phyloP scores from a whole-genome alignment of 441 rosid species.

The Syzygium malaccense region DNA sequence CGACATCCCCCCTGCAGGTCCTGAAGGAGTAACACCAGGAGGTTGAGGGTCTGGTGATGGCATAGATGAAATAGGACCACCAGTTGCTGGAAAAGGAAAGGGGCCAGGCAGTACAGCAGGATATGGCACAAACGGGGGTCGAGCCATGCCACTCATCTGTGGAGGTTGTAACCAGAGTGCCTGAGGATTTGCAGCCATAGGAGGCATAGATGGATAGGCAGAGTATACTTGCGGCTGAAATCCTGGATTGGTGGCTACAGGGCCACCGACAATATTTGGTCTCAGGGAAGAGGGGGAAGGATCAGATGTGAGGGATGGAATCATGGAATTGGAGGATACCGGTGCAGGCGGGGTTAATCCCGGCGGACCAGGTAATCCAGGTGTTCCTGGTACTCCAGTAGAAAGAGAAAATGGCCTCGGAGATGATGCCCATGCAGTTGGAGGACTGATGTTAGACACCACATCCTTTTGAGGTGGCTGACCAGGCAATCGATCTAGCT shows the following conservation, averaged over 20 bases:
- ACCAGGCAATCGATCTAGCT: conserved; percentile 28
- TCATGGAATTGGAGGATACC: conserved; percentile 11
- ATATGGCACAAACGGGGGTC: conserved; percentile 55
- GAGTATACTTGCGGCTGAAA: conserved; percentile 59
- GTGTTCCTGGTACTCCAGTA: conserved; percentile 25
- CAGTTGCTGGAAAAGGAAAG: conserved; percentile 47
- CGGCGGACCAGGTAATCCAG: conserved; percentile 35
- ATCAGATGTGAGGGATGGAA: conserved; percentile 32
- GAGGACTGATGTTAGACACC: conserved; percentile 15
- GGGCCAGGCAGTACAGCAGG: conserved; percentile 53
- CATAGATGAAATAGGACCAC: conserved; percentile 31
- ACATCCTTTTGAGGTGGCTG: conserved; percentile 28
- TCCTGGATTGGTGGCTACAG: conserved; percentile 36
- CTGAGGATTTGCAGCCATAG: conserved; percentile 54
- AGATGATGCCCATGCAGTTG: conserved; percentile 27
- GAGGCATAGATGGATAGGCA: conserved; percentile 49
- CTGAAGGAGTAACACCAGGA: conserved; percentile 47
- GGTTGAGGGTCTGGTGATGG: conserved; percentile 58
- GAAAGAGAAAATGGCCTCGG: conserved; percentile 30
- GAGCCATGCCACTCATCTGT: conserved; percentile 51
- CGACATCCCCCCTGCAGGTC: conserved; percentile 28
- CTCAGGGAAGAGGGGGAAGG: conserved; percentile 36
- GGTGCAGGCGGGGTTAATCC: conserved; percentile 30
- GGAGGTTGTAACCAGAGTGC: conserved; percentile 82
- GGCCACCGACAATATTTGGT: conserved; percentile 28